Conservation (phyloP, 1,284 basidiomycete species). For the Flammula alnicola region DNA sequence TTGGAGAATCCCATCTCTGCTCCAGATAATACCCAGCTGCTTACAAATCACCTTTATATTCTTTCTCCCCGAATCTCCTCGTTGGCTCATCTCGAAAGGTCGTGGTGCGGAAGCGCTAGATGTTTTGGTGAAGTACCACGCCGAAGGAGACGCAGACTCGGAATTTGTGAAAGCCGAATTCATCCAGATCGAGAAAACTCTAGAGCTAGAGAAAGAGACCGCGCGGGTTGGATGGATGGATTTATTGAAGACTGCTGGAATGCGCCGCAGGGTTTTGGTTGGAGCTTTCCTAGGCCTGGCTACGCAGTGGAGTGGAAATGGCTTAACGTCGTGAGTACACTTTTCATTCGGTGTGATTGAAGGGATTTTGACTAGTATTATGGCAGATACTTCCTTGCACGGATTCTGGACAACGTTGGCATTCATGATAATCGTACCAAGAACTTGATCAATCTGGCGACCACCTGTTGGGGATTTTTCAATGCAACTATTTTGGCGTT, state of each 20-base stretch:
- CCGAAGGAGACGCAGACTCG: slow-evolving; percentile 47
- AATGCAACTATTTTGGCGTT: slow-evolving; percentile 55
- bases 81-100: slow-evolving; percentile 62
- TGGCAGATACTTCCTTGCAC: slow-evolving; percentile 51
- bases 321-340: slow-evolving; percentile 50
- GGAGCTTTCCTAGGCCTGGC: slow-evolving; percentile 51
- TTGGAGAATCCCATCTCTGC: slow-evolving; percentile 60
- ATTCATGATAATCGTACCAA: slow-evolving; percentile 51
- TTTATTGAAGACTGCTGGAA: slow-evolving; percentile 49
- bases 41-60: slow-evolving; percentile 52
- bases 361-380: background rate
- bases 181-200: slow-evolving; percentile 57
- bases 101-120: slow-evolving; percentile 51
- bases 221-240: slow-evolving; percentile 48
- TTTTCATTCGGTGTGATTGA: slow-evolving; percentile 14
- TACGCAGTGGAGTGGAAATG: slow-evolving; percentile 60
- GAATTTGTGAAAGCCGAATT: slow-evolving; percentile 59
- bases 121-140: slow-evolving; percentile 56
- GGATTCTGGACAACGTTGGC: slow-evolving; percentile 51
- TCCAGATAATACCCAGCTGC: slow-evolving; percentile 55
- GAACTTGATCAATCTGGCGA: slow-evolving; percentile 58
- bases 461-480: slow-evolving; percentile 58
- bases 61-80: slow-evolving; percentile 63
- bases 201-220: slow-evolving; percentile 48
- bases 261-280: slow-evolving; percentile 52